Evolutionary conservation across 768 basidiomycete species (phyloP).

Genomic region (Boletus sp.): DNA sequence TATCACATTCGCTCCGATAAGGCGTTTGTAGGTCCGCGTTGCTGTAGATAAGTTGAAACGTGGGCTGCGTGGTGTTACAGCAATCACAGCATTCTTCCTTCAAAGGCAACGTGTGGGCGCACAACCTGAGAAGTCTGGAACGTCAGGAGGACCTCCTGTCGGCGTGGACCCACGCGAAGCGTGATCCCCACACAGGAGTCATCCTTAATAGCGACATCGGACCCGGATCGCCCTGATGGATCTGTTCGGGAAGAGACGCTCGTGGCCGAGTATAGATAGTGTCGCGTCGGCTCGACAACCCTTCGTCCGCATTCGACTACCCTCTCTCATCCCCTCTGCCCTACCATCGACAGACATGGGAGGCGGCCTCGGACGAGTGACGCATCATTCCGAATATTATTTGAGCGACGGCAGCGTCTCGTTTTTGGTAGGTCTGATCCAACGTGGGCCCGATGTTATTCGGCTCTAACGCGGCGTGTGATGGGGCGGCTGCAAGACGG

Average conservation of each 20-base stretch:
- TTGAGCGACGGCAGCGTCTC: conserved; percentile 11
- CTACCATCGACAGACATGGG: conserved; percentile 9
- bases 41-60: conserved; percentile 7
- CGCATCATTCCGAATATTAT: conserved; percentile 9
- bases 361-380: conserved; percentile 10
- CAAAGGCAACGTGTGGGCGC: background rate
- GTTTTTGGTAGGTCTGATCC: conserved; percentile 14
- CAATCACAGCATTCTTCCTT: background rate
- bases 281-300: background rate
- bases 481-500: conserved; percentile 40
- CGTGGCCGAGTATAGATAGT: conserved; percentile 20
- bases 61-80: conserved; percentile 9
- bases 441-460: background rate
- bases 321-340: background rate
- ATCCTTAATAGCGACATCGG: background rate
- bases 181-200: conserved; percentile 13
- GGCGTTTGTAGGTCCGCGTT: conserved; percentile 20
- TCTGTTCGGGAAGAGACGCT: conserved; percentile 18
- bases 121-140: conserved; percentile 1
- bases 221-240: conserved; percentile 12
- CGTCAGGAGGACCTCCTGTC: background rate
- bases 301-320: background rate
- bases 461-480: conserved; percentile 3
- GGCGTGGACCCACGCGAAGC: conserved; percentile 3
- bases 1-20: conserved; percentile 6